These are phyloP conservation scores for Neoarthrinium moseri DNA, from an alignment of 2,329 filamentous ascomycete genomes.

Conservation along the genomic window DNA sequence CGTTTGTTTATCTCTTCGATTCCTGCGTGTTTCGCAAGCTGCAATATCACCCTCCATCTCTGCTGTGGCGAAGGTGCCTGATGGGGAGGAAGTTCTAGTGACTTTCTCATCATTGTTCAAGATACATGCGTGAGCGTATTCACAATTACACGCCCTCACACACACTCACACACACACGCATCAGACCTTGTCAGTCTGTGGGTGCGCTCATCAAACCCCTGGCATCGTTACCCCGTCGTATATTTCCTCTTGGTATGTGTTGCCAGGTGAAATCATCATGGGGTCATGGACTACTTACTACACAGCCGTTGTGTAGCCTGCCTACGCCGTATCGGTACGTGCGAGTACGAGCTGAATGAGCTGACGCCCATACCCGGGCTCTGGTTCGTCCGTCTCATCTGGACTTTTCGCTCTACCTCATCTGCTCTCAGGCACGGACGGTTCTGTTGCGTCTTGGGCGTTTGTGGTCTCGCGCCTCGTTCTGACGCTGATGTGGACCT, in stretches of 20 bases:
- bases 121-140: not conserved
- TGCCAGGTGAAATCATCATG: conserved; percentile 6
- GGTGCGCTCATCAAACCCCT: too few species aligned
- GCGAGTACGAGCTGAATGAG: conserved; percentile 5
- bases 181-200: not conserved
- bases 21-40: conserved; percentile 4
- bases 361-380: not conserved
- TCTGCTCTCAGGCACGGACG: not conserved
- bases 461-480: not conserved
- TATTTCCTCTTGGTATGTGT: too few species aligned
- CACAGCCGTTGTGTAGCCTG: too few species aligned
- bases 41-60: conserved; percentile 6
- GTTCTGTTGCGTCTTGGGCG: not conserved
- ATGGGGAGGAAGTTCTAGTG: too few species aligned
- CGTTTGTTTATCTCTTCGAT: too few species aligned
- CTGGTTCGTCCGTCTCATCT: not conserved
- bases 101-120: too few species aligned
- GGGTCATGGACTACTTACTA: conserved; percentile 3
- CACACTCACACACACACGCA: too few species aligned
- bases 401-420: not conserved
- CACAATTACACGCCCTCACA: too few species aligned
- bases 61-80: not conserved
- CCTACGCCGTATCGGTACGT: not conserved
- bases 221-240: too few species aligned
- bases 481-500: too few species aligned